Percentiles rank a stretch among this genome's conserved stretches.
Conservation (phyloP, 139 green algal species). For the Gonium pectorale region DNA sequence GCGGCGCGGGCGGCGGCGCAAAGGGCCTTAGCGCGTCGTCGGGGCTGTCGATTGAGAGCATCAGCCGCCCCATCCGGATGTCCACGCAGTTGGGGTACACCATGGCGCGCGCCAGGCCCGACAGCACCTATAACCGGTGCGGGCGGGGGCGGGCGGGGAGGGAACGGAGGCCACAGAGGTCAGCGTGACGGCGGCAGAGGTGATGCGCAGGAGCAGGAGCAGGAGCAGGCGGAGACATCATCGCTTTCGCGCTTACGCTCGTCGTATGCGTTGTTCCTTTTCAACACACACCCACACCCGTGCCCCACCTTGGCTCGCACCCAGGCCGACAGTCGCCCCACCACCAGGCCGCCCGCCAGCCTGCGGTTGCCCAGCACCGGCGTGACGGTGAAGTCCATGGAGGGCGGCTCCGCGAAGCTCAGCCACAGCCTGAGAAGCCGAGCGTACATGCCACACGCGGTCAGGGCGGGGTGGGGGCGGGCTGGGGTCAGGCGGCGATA, state of each 20-base stretch:
- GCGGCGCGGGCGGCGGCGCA: background rate
- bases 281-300: background rate
- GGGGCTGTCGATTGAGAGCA: conserved; percentile 8
- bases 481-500: no score
- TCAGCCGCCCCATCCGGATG: conserved; percentile 23
- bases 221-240: background rate
- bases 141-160: background rate
- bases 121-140: conserved; percentile 11
- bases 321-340: conserved; percentile 7
- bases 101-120: conserved; percentile 21
- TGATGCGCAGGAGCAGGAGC: background rate
- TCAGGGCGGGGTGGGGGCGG: background rate
- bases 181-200: background rate
- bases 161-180: background rate
- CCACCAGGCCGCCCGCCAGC: conserved; percentile 23
- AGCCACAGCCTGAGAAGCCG: conserved; percentile 39
- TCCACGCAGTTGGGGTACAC: conserved; percentile 42
- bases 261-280: no score
- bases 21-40: background rate
- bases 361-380: conserved; percentile 40
- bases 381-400: conserved; percentile 26
- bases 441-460: no score
- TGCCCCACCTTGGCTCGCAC: conserved; percentile 7
- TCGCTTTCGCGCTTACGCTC: no score
- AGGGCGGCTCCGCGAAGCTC: conserved; percentile 41